These are phyloP conservation scores for Anisodus tanguticus DNA, from an alignment of 257 asterid species.

Conservation along the genomic window DNA sequence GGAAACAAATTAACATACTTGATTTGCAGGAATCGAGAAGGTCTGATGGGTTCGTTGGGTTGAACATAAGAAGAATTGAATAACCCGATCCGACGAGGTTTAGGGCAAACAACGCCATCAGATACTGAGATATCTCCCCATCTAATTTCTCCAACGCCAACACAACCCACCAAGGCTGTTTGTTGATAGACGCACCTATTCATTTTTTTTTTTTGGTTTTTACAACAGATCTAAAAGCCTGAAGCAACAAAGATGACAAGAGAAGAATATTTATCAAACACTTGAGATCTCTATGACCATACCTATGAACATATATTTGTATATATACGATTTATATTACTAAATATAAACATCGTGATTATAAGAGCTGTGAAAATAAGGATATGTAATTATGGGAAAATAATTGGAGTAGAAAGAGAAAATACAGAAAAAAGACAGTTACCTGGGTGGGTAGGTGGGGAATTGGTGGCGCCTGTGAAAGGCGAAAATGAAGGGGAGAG, in stretches of 20 bases:
- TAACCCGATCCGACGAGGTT: conserved; percentile 2
- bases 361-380: neutral
- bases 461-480: conserved; percentile 18
- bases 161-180: conserved; percentile 13
- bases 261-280: neutral
- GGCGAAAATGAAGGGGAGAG: conserved; percentile 27
- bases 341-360: neutral
- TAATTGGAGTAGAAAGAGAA: conserved; percentile 10
- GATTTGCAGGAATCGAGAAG: conserved; percentile 20
- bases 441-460: neutral
- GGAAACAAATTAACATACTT: neutral
- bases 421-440: neutral
- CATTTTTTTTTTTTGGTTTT: neutral
- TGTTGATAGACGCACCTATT: conserved; percentile 7
- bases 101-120: conserved; percentile 29
- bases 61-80: no score
- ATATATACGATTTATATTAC: neutral
- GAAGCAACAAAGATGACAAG: neutral
- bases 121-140: no score
- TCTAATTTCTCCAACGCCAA: neutral
- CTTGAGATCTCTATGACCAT: neutral
- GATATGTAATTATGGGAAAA: conserved; percentile 1
- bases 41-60: neutral
- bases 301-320: neutral
- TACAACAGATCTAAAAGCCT: conserved; percentile 1